phyloP scores from a whole-genome alignment of 495 filamentous ascomycete species.

The Penicillium pulvis region DNA sequence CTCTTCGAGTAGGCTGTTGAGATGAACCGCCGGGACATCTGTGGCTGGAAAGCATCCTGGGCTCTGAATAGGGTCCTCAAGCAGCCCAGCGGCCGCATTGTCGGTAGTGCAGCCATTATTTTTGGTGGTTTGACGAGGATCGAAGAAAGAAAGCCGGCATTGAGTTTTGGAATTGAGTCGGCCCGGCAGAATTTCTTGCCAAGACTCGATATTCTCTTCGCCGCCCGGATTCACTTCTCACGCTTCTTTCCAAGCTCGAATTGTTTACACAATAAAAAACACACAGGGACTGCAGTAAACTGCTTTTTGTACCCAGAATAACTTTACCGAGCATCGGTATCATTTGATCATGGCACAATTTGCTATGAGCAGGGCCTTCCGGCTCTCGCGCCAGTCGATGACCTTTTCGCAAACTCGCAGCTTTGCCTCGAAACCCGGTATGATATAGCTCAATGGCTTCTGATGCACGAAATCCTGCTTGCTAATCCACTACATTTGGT shows the following conservation, averaged over 20 bases:
- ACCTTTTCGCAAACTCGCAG: constrained; percentile 36
- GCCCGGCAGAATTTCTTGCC: constrained; percentile 47
- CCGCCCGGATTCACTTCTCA: constrained; percentile 11
- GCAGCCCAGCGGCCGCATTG: constrained; percentile 67
- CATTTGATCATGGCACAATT: constrained; percentile 39
- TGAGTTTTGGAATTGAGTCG: constrained; percentile 34
- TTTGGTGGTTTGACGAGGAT: constrained; percentile 18
- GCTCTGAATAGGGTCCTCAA: constrained; percentile 57
- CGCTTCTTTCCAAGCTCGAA: constrained; percentile 11
- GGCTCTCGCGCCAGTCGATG: constrained; percentile 38
- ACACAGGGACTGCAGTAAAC: neutral
- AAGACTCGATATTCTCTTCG: constrained; percentile 33
- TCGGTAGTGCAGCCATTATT: constrained; percentile 60
- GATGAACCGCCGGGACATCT: constrained; percentile 40
- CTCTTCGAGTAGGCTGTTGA: constrained; percentile 43
- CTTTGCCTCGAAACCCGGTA: constrained; percentile 37
- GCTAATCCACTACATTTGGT: neutral
- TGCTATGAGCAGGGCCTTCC: constrained; percentile 43
- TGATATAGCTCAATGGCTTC: neutral
- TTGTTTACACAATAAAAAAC: constrained; percentile 1
- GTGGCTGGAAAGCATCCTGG: constrained; percentile 46
- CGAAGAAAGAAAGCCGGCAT: constrained; percentile 32
- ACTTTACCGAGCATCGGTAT: neutral
- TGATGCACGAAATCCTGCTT: neutral
- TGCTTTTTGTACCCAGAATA: neutral